Percentiles rank a stretch among this genome's conserved stretches.
Evolutionary conservation across 441 rosid species (phyloP).

Genomic region (Cnidoscolus chayamansa): DNA sequence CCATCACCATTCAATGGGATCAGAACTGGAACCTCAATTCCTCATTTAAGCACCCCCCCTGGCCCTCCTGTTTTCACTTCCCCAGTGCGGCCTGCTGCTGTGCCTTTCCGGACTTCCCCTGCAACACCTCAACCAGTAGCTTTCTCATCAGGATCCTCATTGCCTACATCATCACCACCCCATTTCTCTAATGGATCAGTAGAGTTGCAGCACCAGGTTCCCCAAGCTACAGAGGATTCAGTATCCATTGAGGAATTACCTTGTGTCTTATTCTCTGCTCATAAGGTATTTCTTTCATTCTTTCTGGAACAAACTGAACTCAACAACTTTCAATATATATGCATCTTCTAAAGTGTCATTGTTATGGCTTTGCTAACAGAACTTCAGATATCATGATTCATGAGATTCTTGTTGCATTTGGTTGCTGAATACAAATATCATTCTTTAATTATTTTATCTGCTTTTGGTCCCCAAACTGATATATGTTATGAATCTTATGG

Average conservation of each 20-base stretch:
- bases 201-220: constrained; percentile 55
- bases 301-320: constrained; percentile 10
- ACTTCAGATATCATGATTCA: neutral
- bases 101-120: constrained; percentile 87
- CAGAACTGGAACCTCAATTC: constrained; percentile 56
- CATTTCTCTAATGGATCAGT: constrained; percentile 65
- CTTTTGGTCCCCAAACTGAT: neutral
- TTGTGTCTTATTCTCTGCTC: constrained; percentile 73
- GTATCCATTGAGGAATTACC: constrained; percentile 44
- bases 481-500: constrained; percentile 4
- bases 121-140: constrained; percentile 90
- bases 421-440: constrained; percentile 6
- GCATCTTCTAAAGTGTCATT: neutral
- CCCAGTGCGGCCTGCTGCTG: constrained; percentile 95
- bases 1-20: constrained; percentile 63
- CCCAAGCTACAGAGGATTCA: constrained; percentile 52
- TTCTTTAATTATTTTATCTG: constrained; percentile 1
- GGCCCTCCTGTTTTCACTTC: constrained; percentile 90
- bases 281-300: constrained; percentile 53
- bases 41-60: constrained; percentile 91
- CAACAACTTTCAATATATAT: neutral
- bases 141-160: constrained; percentile 62
- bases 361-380: neutral
- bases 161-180: constrained; percentile 85
- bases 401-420: neutral